Conservation (phyloP, 2,329 filamentous ascomycete genomes). For the Fusarium pseudonygamai region DNA sequence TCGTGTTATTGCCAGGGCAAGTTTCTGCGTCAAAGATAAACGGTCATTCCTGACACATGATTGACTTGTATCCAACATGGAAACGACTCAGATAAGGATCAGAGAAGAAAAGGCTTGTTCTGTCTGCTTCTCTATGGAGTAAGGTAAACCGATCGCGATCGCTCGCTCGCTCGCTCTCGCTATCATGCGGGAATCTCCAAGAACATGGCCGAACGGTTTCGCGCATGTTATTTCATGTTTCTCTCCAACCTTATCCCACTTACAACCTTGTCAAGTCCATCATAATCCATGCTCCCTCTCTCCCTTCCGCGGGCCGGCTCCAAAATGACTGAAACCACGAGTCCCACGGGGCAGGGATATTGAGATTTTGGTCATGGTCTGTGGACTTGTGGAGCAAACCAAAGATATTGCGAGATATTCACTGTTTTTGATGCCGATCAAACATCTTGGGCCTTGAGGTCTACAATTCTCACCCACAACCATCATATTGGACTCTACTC, state of each 20-base stretch:
- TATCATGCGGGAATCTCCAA: background rate
- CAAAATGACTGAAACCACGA: constrained; percentile 31
- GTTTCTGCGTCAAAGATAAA: constrained; percentile 18
- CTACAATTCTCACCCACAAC: constrained; percentile 29
- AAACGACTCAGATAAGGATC: background rate
- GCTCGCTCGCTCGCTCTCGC: background rate
- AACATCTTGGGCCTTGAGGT: background rate
- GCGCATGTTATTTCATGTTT: background rate
- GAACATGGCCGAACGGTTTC: background rate
- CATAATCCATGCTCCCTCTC: constrained; percentile 23
- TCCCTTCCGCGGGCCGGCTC: constrained; percentile 21
- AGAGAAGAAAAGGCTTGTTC: background rate
- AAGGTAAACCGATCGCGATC: background rate
- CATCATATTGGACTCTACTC: background rate
- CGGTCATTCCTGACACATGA: constrained; percentile 9
- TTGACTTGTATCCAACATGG: background rate
- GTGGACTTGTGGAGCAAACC: constrained; percentile 8
- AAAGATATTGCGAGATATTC: constrained; percentile 17
- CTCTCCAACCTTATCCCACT: constrained; percentile 6
- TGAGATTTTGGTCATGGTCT: background rate
- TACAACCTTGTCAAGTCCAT: constrained; percentile 5
- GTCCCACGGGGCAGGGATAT: constrained; percentile 8
- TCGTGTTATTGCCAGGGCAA: constrained; percentile 15
- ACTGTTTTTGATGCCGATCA: constrained; percentile 24
- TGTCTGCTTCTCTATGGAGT: background rate